A percentile compares a stretch with the other conserved stretches of the same genome.
Conservation (phyloP, 73 alveolate genomes). For the Tetrahymena elliotti region DNA sequence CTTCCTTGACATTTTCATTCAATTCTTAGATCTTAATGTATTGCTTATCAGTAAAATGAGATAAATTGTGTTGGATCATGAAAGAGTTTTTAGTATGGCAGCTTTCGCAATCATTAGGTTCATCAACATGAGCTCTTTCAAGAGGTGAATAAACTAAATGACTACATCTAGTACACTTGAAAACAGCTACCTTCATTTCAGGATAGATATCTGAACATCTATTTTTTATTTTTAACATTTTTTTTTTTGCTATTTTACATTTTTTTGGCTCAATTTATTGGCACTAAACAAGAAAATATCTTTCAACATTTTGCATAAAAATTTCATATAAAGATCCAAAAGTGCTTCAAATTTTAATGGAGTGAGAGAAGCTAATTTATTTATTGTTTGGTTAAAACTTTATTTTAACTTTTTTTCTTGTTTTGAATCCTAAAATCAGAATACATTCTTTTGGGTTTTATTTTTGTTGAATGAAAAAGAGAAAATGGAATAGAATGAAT, state of each 20-base stretch:
- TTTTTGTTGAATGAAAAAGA: neutral
- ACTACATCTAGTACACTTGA: slow-evolving; percentile 90
- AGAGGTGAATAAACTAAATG: slow-evolving; percentile 55
- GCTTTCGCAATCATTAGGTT: slow-evolving; percentile 89
- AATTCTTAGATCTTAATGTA: slow-evolving; percentile 88
- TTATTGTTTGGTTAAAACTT: too few species aligned
- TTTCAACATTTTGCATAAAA: too few species aligned
- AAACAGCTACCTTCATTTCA: slow-evolving; percentile 91
- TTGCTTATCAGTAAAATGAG: slow-evolving; percentile 94
- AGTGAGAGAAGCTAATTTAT: too few species aligned
- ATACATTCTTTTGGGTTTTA: neutral
- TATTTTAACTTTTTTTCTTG: neutral
- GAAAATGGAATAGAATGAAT: neutral
- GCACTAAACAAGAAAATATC: neutral
- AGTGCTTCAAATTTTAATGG: too few species aligned
- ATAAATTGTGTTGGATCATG: slow-evolving; percentile 89
- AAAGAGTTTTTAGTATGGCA: slow-evolving; percentile 85
- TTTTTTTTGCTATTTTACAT: neutral
- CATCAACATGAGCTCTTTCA: slow-evolving; percentile 85
- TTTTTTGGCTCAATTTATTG: neutral
- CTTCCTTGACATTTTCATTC: slow-evolving; percentile 98
- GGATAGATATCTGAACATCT: slow-evolving; percentile 95
- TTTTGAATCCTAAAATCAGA: neutral
- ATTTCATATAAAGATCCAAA: too few species aligned
- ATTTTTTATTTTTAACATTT: neutral